Base-by-base conservation (phyloP, 495 filamentous ascomycete species). In the Lophiostoma macrostomum region DNA sequence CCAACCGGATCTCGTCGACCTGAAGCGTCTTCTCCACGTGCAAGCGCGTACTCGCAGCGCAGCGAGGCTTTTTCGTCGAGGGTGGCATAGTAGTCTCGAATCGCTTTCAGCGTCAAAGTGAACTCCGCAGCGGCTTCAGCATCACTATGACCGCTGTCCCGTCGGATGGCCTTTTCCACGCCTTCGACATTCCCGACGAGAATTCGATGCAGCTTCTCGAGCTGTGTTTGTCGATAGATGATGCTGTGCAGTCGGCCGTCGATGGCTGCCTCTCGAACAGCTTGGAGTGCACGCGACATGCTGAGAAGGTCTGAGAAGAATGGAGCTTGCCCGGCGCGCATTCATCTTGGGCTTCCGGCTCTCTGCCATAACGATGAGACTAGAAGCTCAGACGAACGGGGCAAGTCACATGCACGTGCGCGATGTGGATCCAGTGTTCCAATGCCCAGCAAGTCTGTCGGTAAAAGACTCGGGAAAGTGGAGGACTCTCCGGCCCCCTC, bases 31-130 rank as follows among this genome's bases (percentile, higher is more conserved):
- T 74, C 68, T 2, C 73, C 71, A 20, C 69, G 58, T 1, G 71
- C 68, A 50, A 82, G 69, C n/a, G 59, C 54, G 59, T 80, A 80
- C 63, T 82, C 78, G 3, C 63, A 60, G 32, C 75, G 64, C 13
- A 76, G 64, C 29, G 68, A 71, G 38, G 67, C 63, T 22, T 67
- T 42, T 13, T 74, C 40, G 46, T 73, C 65, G 37, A 80, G 28
- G 0, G 66, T 63, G 0, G 57, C 35, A 58, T 76, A 79, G 41
- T 76, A 73, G 6, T 71, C 65, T 10, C 69, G 63, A n/a, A 81
- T 45, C 11, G 70, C 69, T 8, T 60, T 62, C 35, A 77, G 49
- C 0, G 71, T 69, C 0, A 76, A 64, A 6, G 67, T 57, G n/a
- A 72, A 60, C 47, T 79, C 76, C 0, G 70, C 67, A 4, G 66